Evolutionary conservation across 495 filamentous ascomycete species (phyloP).

Genomic region (Usnea hakonensis): DNA sequence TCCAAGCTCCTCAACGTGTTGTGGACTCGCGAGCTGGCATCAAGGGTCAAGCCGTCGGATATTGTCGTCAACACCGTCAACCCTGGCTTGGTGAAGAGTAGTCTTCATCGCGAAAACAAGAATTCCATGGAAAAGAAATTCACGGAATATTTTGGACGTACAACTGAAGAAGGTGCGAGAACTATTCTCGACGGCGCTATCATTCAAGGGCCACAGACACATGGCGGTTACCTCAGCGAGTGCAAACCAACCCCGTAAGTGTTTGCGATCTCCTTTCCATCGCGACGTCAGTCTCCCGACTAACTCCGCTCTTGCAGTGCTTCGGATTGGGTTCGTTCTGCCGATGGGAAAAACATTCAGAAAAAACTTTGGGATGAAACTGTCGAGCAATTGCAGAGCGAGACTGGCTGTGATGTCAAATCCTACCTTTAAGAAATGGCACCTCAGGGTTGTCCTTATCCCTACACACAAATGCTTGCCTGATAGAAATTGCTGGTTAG

Average conservation of each 20-base stretch:
- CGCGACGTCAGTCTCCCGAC: constrained; percentile 2
- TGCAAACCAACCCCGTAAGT: too few species aligned
- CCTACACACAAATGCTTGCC: too few species aligned
- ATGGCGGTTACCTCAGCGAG: too few species aligned
- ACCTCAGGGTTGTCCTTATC: too few species aligned
- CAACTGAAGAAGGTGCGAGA: too few species aligned
- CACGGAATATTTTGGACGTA: too few species aligned
- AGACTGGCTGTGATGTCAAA: too few species aligned
- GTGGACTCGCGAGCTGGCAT: constrained; percentile 19
- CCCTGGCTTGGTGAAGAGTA: constrained; percentile 18
- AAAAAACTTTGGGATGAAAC: background rate
- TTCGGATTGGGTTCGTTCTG: background rate
- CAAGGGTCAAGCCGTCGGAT: background rate
- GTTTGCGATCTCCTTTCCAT: constrained; percentile 12
- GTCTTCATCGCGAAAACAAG: constrained; percentile 12
- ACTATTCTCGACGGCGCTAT: too few species aligned
- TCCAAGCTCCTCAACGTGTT: constrained; percentile 25
- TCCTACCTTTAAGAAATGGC: too few species aligned
- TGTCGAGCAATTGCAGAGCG: too few species aligned
- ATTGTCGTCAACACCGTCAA: constrained; percentile 23
- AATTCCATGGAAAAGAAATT: background rate
- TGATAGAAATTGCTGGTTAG: too few species aligned
- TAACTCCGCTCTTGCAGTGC: constrained; percentile 10
- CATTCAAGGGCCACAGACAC: too few species aligned
- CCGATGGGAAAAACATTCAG: background rate